Conservation (phyloP, 768 basidiomycete genomes). For the Phylloporus scabripes region DNA sequence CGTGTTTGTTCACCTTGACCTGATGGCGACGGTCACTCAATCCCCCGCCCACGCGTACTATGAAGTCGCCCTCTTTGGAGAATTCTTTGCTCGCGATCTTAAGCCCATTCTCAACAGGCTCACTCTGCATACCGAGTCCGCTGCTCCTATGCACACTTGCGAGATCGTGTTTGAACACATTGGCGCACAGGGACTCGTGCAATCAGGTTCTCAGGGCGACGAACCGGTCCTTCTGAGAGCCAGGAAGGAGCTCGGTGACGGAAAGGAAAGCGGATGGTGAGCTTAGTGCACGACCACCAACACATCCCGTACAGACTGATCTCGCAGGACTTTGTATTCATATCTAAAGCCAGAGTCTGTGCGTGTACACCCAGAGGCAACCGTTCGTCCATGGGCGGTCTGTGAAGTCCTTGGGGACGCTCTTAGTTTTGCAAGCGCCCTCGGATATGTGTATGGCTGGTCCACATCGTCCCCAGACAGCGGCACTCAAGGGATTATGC, state of each 20-base stretch:
- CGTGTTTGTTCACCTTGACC: background rate
- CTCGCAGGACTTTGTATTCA: slow-evolving; percentile 64
- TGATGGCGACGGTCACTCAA: slow-evolving; percentile 20
- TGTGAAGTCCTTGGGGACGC: slow-evolving; percentile 77
- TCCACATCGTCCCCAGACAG: background rate
- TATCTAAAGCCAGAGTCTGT: slow-evolving; percentile 82
- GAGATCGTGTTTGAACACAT: slow-evolving; percentile 81
- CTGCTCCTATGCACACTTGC: slow-evolving; percentile 63
- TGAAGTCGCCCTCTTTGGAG: slow-evolving; percentile 78
- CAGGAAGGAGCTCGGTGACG: slow-evolving; percentile 62
- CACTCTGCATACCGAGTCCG: slow-evolving; percentile 76
- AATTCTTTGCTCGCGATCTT: slow-evolving; percentile 74
- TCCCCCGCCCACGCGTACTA: slow-evolving; percentile 59
- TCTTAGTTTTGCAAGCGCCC: slow-evolving; percentile 69
- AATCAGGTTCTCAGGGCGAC: slow-evolving; percentile 39
- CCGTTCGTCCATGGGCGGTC: slow-evolving; percentile 80
- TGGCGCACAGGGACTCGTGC: slow-evolving; percentile 58
- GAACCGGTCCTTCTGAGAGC: slow-evolving; percentile 71
- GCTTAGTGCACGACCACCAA: slow-evolving; percentile 12
- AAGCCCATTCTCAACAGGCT: slow-evolving; percentile 74
- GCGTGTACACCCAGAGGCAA: slow-evolving; percentile 79
- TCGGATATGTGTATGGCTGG: slow-evolving; percentile 63
- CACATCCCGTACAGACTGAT: background rate
- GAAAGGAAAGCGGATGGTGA: slow-evolving; percentile 57
- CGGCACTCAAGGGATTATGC: slow-evolving; percentile 2